Percentiles rank a stretch among this genome's conserved stretches.
phyloP scores from a whole-genome alignment of 2,329 filamentous ascomycete genomes.

The Cercospora sp. region DNA sequence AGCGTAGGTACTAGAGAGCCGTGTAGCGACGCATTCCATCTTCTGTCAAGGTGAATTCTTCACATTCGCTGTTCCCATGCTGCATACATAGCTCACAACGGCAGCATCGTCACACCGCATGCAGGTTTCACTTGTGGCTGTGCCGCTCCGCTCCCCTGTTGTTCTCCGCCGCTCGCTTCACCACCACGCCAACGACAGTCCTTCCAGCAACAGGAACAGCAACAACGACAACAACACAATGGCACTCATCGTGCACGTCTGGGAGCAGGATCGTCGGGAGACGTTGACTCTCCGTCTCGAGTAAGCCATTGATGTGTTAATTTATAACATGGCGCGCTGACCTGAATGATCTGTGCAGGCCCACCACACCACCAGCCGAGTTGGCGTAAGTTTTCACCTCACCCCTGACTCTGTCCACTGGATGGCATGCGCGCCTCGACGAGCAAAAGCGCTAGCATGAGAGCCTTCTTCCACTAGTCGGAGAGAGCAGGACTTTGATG shows the following conservation, averaged over 20 bases:
- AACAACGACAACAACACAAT: neutral
- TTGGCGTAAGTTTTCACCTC: neutral
- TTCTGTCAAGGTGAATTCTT: neutral
- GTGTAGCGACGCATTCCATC: neutral
- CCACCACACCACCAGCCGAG: neutral
- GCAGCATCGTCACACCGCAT: neutral
- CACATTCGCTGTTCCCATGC: neutral
- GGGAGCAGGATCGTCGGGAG: neutral
- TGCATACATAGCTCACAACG: neutral
- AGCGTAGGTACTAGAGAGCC: neutral
- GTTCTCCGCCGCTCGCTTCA: neutral
- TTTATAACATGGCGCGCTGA: neutral
- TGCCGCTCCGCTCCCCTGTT: neutral
- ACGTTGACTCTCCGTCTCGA: neutral
- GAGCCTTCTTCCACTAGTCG: neutral
- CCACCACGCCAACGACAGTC: neutral
- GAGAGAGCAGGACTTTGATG: neutral
- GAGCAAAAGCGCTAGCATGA: neutral
- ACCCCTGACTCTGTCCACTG: neutral
- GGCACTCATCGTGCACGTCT: neutral
- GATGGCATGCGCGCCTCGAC: neutral
- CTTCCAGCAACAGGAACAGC: neutral
- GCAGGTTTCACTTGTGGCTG: neutral
- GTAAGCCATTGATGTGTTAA: neutral
- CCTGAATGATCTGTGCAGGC: neutral